Evolutionary conservation across 768 basidiomycete genomes (phyloP).

Genomic region (Ramaria sp.): DNA sequence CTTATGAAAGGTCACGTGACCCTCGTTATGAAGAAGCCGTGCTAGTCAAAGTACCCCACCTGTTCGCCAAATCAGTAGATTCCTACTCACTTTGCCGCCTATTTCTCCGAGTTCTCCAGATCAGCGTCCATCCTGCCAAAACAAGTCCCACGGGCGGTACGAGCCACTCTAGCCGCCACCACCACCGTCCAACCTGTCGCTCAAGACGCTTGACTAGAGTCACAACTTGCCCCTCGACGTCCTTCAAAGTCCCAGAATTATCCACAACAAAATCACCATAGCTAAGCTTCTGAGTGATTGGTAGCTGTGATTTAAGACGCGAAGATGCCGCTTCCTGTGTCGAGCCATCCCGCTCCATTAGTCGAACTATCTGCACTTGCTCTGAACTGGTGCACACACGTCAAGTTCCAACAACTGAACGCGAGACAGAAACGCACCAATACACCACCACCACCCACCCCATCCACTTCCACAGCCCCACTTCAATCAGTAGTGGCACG

Average conservation of each 20-base stretch:
- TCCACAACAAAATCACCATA: slow-evolving; percentile 84
- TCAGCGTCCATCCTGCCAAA: slow-evolving; percentile 7
- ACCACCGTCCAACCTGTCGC: slow-evolving; percentile 28
- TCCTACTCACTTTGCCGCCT: not conserved
- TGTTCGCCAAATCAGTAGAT: too few relatives aligned
- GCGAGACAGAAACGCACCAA: slow-evolving; percentile 45
- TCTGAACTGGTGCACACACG: slow-evolving; percentile 43
- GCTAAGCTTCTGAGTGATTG: slow-evolving; percentile 66
- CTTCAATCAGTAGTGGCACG: slow-evolving; percentile 87
- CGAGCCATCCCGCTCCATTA: slow-evolving; percentile 66
- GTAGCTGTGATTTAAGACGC: slow-evolving; percentile 71
- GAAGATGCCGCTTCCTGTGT: slow-evolving; percentile 56
- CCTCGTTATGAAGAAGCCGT: too few relatives aligned
- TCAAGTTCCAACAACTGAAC: not conserved
- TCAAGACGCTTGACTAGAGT: slow-evolving; percentile 30
- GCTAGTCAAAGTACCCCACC: too few relatives aligned
- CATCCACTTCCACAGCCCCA: slow-evolving; percentile 74
- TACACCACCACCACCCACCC: slow-evolving; percentile 83
- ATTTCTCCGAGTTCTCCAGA: not conserved
- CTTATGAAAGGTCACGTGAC: too few relatives aligned
- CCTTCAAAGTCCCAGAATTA: slow-evolving; percentile 69
- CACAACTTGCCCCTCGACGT: slow-evolving; percentile 50
- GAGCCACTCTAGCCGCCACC: slow-evolving; percentile 32
- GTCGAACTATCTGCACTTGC: slow-evolving; percentile 72
- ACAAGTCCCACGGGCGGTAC: slow-evolving; percentile 32